Evolutionary conservation across 768 basidiomycete species (phyloP).

Genomic region (Plicaturopsis crispa): DNA sequence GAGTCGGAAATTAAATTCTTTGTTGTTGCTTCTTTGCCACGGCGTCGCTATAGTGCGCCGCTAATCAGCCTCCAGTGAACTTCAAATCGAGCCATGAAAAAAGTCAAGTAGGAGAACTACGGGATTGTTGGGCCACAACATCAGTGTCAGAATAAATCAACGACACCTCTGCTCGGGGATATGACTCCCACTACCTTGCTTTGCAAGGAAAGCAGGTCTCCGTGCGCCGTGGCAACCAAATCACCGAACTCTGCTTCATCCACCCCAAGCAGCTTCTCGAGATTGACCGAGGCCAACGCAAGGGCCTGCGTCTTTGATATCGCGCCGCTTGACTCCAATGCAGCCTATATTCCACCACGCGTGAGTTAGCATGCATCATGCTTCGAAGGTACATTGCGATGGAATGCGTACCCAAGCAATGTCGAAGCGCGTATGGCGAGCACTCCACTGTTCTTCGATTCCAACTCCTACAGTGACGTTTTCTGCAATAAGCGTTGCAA

Average conservation of each 20-base stretch:
- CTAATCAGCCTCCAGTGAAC: too few species aligned
- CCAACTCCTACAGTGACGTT: slow-evolving; percentile 48
- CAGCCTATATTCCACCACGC: slow-evolving; percentile 22
- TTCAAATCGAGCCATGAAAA: too few species aligned
- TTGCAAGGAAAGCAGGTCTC: slow-evolving; percentile 25
- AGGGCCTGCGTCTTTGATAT: slow-evolving; percentile 42
- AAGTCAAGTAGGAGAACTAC: too few species aligned
- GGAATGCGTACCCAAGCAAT: slow-evolving; percentile 42
- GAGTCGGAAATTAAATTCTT: too few species aligned
- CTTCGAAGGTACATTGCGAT: neutral
- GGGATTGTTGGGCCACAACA: too few species aligned
- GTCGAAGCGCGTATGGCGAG: slow-evolving; percentile 50
- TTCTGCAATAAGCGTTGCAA: slow-evolving; percentile 37
- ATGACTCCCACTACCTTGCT: slow-evolving; percentile 25
- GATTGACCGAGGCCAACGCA: slow-evolving; percentile 43
- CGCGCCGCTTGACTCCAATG: slow-evolving; percentile 28
- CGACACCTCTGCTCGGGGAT: slow-evolving; percentile 21
- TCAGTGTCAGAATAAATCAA: slow-evolving; percentile 34
- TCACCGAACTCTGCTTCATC: slow-evolving; percentile 22
- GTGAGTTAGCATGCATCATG: slow-evolving; percentile 8
- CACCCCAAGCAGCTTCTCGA: slow-evolving; percentile 38
- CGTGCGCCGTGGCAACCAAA: slow-evolving; percentile 30
- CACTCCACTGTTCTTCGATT: slow-evolving; percentile 40
- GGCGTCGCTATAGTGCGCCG: too few species aligned
- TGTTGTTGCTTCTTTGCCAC: too few species aligned